phyloP scores from a whole-genome alignment of 192 early-diverging fungal species.

The Coemansia sp. region DNA sequence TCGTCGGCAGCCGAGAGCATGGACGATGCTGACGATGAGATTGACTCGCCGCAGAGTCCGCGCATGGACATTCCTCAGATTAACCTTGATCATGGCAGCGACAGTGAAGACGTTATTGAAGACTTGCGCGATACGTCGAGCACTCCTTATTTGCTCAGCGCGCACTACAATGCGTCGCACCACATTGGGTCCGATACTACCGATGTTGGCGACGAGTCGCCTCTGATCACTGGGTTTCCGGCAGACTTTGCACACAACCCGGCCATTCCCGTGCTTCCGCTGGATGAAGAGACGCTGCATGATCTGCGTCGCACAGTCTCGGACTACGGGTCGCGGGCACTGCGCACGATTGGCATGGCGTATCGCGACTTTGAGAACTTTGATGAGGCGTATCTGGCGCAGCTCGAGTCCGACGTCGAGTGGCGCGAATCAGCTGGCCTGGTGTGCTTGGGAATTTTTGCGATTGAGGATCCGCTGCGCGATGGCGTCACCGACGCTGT shows the following conservation, averaged over 20 bases:
- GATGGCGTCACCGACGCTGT: conserved; percentile 94
- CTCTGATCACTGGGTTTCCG: conserved; percentile 23
- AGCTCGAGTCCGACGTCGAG: conserved; percentile 44
- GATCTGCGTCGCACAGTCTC: conserved; percentile 47
- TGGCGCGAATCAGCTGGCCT: conserved; percentile 61
- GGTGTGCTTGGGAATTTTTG: conserved; percentile 84
- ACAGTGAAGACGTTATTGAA: conserved; percentile 17
- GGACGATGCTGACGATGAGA: conserved; percentile 21
- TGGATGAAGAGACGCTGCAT: conserved; percentile 53
- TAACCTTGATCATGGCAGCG: conserved; percentile 53
- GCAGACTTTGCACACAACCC: conserved; percentile 52
- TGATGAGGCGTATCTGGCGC: conserved; percentile 49
- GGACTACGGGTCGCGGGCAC: conserved; percentile 61
- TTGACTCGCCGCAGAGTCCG: background rate
- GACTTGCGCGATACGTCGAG: conserved; percentile 1
- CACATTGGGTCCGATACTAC: conserved; percentile 48
- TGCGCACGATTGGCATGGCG: conserved; percentile 89
- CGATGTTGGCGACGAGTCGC: conserved; percentile 40
- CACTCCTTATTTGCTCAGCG: conserved; percentile 43
- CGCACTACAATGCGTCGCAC: conserved; percentile 42
- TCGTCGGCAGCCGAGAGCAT: conserved; percentile 7
- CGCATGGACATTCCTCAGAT: conserved; percentile 48
- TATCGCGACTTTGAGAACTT: conserved; percentile 79
- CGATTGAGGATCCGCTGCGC: conserved; percentile 96
- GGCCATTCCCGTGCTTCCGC: conserved; percentile 46